phyloP scores from a whole-genome alignment of 768 basidiomycete species.

The Leccinum barrowsii region DNA sequence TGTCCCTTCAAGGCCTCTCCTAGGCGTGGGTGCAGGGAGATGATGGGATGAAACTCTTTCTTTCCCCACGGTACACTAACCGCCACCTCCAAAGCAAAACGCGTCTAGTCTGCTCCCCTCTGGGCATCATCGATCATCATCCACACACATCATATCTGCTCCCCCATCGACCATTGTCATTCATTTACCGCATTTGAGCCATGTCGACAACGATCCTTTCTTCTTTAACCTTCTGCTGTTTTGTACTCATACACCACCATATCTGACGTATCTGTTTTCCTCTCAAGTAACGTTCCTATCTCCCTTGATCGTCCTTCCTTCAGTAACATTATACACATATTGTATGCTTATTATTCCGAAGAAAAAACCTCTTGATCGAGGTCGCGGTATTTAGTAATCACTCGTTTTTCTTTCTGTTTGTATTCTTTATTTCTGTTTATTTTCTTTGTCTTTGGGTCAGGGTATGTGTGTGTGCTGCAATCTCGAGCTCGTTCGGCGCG shows the following conservation, averaged over 20 bases:
- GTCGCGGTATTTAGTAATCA: background rate
- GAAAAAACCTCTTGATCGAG: background rate
- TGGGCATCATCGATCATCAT: background rate
- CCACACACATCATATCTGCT: background rate
- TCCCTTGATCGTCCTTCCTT: background rate
- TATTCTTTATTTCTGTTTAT: constrained; percentile 10
- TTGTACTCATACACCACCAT: background rate
- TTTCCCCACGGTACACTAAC: too few relatives aligned
- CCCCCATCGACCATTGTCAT: background rate
- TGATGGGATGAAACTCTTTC: too few relatives aligned
- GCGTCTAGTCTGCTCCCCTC: background rate
- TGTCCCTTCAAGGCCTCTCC: too few relatives aligned
- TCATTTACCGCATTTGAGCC: background rate
- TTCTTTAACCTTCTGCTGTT: background rate
- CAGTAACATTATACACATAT: background rate
- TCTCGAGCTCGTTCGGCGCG: too few relatives aligned
- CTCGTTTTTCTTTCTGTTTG: background rate
- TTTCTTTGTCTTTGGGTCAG: background rate
- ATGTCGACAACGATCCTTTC: background rate
- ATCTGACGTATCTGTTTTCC: background rate
- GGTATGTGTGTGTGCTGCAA: background rate
- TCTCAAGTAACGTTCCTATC: background rate
- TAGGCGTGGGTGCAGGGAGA: too few relatives aligned
- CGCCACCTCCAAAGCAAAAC: background rate
- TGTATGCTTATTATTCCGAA: background rate